Evolutionary conservation across 2,329 filamentous ascomycete species (phyloP), one percentile per base, ranked within the genome.

Genomic region (Fusarium equiseti): DNA sequence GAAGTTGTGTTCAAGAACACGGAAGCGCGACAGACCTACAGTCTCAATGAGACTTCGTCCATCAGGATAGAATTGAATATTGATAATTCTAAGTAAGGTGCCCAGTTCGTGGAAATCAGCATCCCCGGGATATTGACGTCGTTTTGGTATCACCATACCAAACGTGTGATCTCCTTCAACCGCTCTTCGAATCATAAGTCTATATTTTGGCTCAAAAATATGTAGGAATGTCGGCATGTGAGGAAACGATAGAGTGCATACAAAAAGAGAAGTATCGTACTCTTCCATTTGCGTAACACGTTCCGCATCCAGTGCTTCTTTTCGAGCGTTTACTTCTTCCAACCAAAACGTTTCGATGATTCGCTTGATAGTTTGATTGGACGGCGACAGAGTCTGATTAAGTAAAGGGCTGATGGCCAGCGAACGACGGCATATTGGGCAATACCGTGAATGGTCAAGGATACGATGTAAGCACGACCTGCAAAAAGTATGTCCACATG

Each of bases 131-230:
- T 70, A 57, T 81, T 83, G 61, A 69, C 78, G 50, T 81, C 88
- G 83, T 71, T 91, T 92, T 68, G 90, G 90, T 76, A 93, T 86
- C 20, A 97, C 87, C 92, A 97, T 97, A 26, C 95, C 95, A 76
- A 98, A 97, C 26, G 89, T 92, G 16, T 88, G 85, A 65, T 91
- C 88, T 1, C 90, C 89, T 68, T 94, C 91, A 56, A 97, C 83
- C 0, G 89, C 91, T 38, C 94, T 88, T 49, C 91, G 87, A 40
- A 97, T 91, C 93, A 97, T 96, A n/a, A 96, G 84, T 10, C 93
- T 89, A 77, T 97, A 97, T 9, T 92, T 88, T n/a, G 93, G 92
- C 78, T 97, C 95, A 76, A 97, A 97, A n/a, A 98, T 88, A 74
- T 97, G 92, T 5, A 97, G 83, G 72, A 96, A 96, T 0, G 93